phyloP scores from a whole-genome alignment of 495 filamentous ascomycete genomes.

The Penicillium dipodomyicola region DNA sequence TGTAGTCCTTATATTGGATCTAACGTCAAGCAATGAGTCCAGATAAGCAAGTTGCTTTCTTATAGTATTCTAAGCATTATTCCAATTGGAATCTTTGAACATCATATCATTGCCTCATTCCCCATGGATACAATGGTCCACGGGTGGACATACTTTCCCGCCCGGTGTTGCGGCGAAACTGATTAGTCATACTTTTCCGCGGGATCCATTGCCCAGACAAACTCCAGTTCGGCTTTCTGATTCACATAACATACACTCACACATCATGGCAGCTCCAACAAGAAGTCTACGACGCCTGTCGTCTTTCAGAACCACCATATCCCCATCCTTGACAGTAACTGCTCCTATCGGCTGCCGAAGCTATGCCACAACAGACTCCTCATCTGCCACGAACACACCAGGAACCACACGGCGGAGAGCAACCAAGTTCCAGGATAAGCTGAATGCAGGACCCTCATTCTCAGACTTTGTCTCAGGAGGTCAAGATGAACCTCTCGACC shows the following conservation, averaged over 20 bases:
- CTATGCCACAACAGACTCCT: constrained; percentile 45
- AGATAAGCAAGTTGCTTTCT: not conserved
- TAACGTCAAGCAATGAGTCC: not conserved
- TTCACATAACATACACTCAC: constrained; percentile 12
- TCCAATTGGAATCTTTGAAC: not conserved
- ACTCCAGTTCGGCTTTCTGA: constrained; percentile 12
- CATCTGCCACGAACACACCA: constrained; percentile 35
- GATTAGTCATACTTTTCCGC: constrained; percentile 26
- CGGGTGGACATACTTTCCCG: constrained; percentile 7
- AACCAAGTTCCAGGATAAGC: constrained; percentile 74
- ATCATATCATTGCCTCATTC: not conserved
- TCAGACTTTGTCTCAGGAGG: constrained; percentile 69
- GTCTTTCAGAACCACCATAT: constrained; percentile 26
- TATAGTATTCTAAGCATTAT: not conserved
- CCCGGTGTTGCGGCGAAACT: constrained; percentile 10
- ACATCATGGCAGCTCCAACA: constrained; percentile 41
- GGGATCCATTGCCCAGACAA: constrained; percentile 13
- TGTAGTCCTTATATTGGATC: not conserved
- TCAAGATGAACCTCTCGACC: constrained; percentile 57
- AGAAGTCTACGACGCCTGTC: constrained; percentile 38
- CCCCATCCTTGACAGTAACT: constrained; percentile 16
- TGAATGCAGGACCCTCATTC: constrained; percentile 81
- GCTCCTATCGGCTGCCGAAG: constrained; percentile 26
- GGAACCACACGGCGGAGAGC: constrained; percentile 40
- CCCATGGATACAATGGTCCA: not conserved